Evolutionary conservation across 306 rosid species (phyloP), one percentile per base, ranked within the genome.

Genomic region (Cicer arietinum): DNA sequence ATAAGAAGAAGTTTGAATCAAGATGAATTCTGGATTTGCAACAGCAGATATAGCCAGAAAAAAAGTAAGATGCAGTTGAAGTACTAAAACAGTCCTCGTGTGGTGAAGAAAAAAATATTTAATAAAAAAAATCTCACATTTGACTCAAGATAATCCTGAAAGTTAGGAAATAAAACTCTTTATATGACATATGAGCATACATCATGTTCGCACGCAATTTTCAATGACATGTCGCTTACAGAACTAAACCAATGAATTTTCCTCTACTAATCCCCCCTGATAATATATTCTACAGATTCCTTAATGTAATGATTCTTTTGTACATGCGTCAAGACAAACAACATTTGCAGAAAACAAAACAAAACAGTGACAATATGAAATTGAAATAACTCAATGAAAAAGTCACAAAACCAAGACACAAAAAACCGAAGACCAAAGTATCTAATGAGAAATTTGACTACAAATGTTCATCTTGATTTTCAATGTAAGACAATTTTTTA

Each of bases 231-330:
- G 51, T 65, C 8, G 11, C 41, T 17, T 13, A 63, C 45, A 40
- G 61, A 59, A 67, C 20, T 56, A 80, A 9, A 50, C 57, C 37
- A 41, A 61, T 48, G 63, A 50, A 61, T 50, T 70, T 70, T 16
- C 48, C 47, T 69, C 8, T 60, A 59, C 71, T 45, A 59, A 60
- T 61, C 18, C 47, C 54, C 2, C 7, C 20, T n/a, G 20, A 60
- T 48, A 22, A 59, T 11, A 47, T 71, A 69, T 69, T 58, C 7
- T 37, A 53, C 18, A 67, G 9, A 67, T 67, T 56, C 5, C 8
- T 6, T 76, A 53, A 30, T 8, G 79, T 42, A 75, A 20, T 51
- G 40, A 11, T 65, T 65, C 39, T 30, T 7, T 43, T 25, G 4
- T 7, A 45, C 1, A 37, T 25, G 10, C n/a, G 60, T 52, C 20